These are phyloP conservation scores for Leonotis leonurus DNA, from an alignment of 257 asterid species.

Conservation along the genomic window DNA sequence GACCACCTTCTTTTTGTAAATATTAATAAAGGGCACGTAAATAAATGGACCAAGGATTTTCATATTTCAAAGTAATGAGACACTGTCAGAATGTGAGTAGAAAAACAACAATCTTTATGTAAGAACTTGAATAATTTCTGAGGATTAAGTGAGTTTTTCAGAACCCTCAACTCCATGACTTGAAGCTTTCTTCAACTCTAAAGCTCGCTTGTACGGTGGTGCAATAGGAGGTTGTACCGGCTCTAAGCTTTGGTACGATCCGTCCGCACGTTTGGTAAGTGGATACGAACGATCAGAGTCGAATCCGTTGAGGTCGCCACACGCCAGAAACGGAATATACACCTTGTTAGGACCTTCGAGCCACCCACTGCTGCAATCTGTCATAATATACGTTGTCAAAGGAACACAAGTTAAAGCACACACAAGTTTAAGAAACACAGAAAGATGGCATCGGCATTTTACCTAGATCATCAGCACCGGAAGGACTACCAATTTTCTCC, in stretches of 20 bases:
- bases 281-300: conserved; percentile 88
- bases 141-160: conserved; percentile 53
- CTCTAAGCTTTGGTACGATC: conserved; percentile 70
- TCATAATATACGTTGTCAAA: background rate
- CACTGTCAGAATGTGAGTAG: background rate
- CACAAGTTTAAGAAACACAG: background rate
- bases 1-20: too few species aligned
- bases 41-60: too few species aligned
- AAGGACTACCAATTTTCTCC: conserved; percentile 93
- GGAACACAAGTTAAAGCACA: background rate
- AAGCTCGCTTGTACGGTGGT: conserved; percentile 96
- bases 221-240: conserved; percentile 97
- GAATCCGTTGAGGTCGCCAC: conserved; percentile 88
- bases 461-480: conserved; percentile 86
- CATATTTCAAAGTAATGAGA: too few species aligned
- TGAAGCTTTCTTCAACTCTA: conserved; percentile 84
- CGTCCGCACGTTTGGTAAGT: conserved; percentile 64
- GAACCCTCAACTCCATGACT: conserved; percentile 55
- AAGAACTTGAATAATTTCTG: conserved; percentile 17
- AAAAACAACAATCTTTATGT: background rate
- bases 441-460: background rate
- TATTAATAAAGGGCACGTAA: too few species aligned
- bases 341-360: conserved; percentile 93
- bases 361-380: conserved; percentile 99
- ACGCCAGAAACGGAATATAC: conserved; percentile 88